Base-by-base conservation (phyloP, 768 basidiomycete genomes). In the Xerocomellus intermedius region DNA sequence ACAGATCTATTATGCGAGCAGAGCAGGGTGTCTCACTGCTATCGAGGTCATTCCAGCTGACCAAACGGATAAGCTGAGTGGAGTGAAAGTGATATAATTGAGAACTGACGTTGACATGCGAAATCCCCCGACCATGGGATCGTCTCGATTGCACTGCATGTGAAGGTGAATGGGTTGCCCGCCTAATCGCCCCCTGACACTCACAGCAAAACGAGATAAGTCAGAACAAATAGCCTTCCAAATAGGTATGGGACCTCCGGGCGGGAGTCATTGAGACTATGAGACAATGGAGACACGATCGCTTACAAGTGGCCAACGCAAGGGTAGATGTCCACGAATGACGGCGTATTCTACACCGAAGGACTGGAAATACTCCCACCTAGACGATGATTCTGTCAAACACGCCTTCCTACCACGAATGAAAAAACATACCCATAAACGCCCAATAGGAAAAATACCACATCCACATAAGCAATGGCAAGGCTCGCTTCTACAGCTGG, bases 281-380 rank as follows among this genome's bases (percentile, higher is more conserved):
- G 17, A 32, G 7, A 12, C 8, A 52, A 46, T 7, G 19, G 32
- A 30, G 10, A 44, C 14, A 26, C 9, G 32, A 13, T 10, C 8
- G 3, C 66, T 64, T 36, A 69, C 69, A 33, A 69, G 59, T 33
- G 53, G 33, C 67, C 60, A 70, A 13, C 54, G 66, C 28, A 70
- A 62, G n/a, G 64, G n/a, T 8, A 66, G 28, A 36, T 50, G 53
- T 13, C 56, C 42, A 35, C 58, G 48, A 43, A 69, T 45, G 21
- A 70, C 24, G n/a, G 60, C 57, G 28, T 48, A 62, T 52, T 69
- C 68, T 9, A 69, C 51, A 12, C 36, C 48, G 4, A 55, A 54
- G 1, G 64, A 55, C 8, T 46, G 53, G 4, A 62, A n/a, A 14
- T 66, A 69, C 19, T 66, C 60, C 69, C 68, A 69, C 6, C 68